Percentiles rank a stretch among this genome's conserved stretches.
phyloP scores from a whole-genome alignment of 139 green algal species.

The Tetradesmus obliquus region DNA sequence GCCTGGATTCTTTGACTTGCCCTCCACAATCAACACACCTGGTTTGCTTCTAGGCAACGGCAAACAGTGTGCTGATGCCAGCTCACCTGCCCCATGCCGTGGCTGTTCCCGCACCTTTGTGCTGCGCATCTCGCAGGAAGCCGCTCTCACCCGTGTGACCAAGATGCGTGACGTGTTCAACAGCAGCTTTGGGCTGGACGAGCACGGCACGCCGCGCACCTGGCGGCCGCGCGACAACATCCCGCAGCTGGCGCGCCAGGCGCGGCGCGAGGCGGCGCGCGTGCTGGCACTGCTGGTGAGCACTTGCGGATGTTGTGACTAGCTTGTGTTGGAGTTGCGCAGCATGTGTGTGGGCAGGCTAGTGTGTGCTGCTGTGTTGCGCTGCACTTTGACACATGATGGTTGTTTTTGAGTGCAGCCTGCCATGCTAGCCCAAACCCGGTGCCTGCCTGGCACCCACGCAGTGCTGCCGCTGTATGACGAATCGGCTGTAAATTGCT shows the following conservation, averaged over 20 bases:
- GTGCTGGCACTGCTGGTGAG: conserved; percentile 78
- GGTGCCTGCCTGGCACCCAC: too few species aligned
- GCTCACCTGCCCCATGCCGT: neutral
- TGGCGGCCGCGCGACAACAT: conserved; percentile 83
- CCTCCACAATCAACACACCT: neutral
- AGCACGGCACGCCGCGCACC: conserved; percentile 73
- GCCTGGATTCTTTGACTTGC: neutral
- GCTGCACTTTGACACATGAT: too few species aligned
- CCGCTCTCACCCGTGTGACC: conserved; percentile 76
- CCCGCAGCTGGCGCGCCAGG: conserved; percentile 58
- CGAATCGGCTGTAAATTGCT: too few species aligned
- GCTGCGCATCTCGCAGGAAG: conserved; percentile 61
- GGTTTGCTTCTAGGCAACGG: neutral
- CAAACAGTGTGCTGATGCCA: neutral
- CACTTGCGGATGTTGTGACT: neutral
- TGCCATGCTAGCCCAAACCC: too few species aligned
- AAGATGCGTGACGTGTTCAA: conserved; percentile 79
- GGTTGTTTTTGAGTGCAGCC: too few species aligned
- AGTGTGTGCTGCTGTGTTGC: too few species aligned
- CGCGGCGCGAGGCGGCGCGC: conserved; percentile 70
- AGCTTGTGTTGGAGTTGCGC: neutral
- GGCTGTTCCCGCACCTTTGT: neutral
- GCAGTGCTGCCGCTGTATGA: too few species aligned
- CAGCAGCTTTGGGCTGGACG: conserved; percentile 81
- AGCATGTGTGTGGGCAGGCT: too few species aligned